phyloP scores from a whole-genome alignment of 2,329 filamentous ascomycete genomes.

The Pseudocercospora pini-densiflorae region DNA sequence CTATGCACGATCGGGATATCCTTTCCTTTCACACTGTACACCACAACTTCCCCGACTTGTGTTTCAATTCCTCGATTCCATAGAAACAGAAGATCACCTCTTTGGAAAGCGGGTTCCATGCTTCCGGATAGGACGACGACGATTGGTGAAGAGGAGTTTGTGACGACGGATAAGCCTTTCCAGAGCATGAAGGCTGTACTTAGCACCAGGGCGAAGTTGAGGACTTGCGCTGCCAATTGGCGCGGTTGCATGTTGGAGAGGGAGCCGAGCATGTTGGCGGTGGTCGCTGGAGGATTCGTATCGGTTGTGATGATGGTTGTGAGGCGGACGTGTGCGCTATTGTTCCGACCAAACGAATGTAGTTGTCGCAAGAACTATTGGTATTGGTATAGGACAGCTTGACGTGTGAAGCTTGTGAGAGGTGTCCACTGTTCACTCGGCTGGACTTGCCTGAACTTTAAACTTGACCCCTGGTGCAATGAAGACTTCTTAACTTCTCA shows the following conservation, averaged over 20 bases:
- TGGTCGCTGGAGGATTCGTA: not conserved
- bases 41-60: conserved; percentile 73
- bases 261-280: conserved; percentile 65
- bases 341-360: not conserved
- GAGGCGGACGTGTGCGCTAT: not conserved
- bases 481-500: not conserved
- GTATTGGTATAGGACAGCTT: not conserved
- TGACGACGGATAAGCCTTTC: conserved; percentile 83
- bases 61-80: conserved; percentile 72
- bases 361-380: not conserved
- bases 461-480: not conserved
- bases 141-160: conserved; percentile 69
- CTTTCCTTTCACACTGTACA: conserved; percentile 87
- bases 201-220: conserved; percentile 90
- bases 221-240: conserved; percentile 77
- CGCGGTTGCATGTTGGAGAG: conserved; percentile 72
- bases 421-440: not conserved
- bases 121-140: conserved; percentile 83
- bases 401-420: not conserved
- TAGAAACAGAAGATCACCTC: conserved; percentile 75
- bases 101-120: conserved; percentile 83
- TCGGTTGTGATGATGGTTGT: not conserved
- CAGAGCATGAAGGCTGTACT: conserved; percentile 90
- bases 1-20: conserved; percentile 98
- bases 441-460: not conserved